These are phyloP conservation scores for Penicillium sp. DNA, from an alignment of 2,329 filamentous ascomycete genomes.

Conservation along the genomic window DNA sequence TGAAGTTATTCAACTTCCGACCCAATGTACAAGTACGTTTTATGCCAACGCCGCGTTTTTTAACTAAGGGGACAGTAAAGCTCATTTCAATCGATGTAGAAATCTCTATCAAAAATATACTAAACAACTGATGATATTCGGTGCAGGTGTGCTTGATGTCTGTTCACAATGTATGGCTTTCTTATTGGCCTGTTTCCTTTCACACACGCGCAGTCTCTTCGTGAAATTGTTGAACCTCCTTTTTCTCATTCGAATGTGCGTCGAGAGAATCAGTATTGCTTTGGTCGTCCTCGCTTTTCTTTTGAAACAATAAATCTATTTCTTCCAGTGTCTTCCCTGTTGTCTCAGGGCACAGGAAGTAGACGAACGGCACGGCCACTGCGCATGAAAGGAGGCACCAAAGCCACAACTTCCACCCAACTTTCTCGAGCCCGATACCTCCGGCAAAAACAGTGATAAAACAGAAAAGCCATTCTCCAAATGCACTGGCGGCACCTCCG, in stretches of 20 bases:
- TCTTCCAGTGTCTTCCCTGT: neutral
- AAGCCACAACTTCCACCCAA: slow-evolving; percentile 42
- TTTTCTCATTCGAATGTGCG: neutral
- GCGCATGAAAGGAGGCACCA: slow-evolving; percentile 29
- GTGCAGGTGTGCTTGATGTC: neutral
- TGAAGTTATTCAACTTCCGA: too few species aligned
- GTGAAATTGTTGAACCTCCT: neutral
- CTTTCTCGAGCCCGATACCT: slow-evolving; percentile 33
- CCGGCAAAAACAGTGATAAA: slow-evolving; percentile 40
- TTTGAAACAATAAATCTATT: neutral
- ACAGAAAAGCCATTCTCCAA: slow-evolving; percentile 40
- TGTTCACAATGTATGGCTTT: neutral
- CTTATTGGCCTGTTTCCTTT: neutral
- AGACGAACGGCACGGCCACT: neutral
- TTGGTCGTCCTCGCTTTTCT: neutral
- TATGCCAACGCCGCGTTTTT: too few species aligned
- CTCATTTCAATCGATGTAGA: neutral
- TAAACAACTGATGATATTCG: neutral
- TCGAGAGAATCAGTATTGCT: neutral
- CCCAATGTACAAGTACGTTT: too few species aligned
- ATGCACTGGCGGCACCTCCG: slow-evolving; percentile 36
- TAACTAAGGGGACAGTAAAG: too few species aligned
- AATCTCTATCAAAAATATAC: neutral
- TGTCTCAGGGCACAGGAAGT: slow-evolving; percentile 1
- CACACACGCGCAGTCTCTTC: neutral